These are phyloP conservation scores for Phytophthora sansomeana DNA, from an alignment of 352 stramenopile species.

Conservation along the genomic window DNA sequence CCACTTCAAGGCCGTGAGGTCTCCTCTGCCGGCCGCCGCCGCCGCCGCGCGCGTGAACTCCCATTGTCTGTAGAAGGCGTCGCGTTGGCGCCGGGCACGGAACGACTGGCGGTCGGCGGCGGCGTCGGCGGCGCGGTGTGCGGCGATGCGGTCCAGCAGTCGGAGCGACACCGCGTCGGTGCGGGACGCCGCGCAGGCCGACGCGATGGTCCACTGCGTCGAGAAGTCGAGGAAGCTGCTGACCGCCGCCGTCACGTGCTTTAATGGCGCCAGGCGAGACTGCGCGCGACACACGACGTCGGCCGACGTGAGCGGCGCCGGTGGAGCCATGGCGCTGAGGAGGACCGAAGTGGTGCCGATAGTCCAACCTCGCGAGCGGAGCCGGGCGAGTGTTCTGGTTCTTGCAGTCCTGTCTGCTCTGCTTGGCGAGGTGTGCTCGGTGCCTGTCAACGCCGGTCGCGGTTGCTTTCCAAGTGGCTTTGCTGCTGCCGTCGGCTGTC, in stretches of 20 bases:
- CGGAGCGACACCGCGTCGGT: conserved; percentile 15
- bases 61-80: conserved; percentile 39
- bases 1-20: conserved; percentile 35
- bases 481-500: neutral
- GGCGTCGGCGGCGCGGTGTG: conserved; percentile 12
- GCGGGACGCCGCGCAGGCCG: conserved; percentile 29
- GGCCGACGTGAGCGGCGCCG: conserved; percentile 28
- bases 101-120: conserved; percentile 7
- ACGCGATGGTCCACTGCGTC: conserved; percentile 29
- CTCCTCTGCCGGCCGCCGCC: conserved; percentile 23
- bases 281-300: conserved; percentile 38
- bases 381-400: conserved; percentile 20
- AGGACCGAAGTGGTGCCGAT: conserved; percentile 12
- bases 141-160: conserved; percentile 31
- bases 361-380: conserved; percentile 30
- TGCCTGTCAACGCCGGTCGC: neutral
- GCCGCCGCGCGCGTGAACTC: conserved; percentile 37
- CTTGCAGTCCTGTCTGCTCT: conserved; percentile 35
- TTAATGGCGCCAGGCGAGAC: conserved; percentile 33
- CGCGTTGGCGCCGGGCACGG: conserved; percentile 10
- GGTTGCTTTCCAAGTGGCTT: conserved; percentile 5
- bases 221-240: conserved; percentile 46
- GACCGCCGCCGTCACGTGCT: conserved; percentile 35
- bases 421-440: too few relatives aligned
- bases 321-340: conserved; percentile 1